Evolutionary conservation across 2,329 filamentous ascomycete species (phyloP), one percentile per base, ranked within the genome.

Genomic region (Hysterium pulicare): DNA sequence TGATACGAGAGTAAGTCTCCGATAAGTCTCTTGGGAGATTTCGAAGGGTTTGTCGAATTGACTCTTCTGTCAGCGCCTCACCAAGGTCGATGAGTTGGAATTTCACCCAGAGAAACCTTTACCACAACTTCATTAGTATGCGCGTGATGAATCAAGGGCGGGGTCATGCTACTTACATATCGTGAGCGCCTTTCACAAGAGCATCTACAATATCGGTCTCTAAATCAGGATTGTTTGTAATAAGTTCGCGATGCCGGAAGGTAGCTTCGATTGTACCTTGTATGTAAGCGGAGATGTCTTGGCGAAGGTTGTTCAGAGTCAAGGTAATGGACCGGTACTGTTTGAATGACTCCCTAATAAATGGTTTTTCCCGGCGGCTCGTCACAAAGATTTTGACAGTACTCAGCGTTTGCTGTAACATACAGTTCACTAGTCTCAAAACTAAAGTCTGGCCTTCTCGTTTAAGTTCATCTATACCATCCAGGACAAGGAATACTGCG

Each of bases 81-180:
- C 50, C 53, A 10, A 65, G 49, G 5, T 62, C 59, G 10, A 47
- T 37, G 2, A 63, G 30, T 37, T 64, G 61, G 20, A 64, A 61
- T 16, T 47, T 55, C 7, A 58, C 55, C 61, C 58, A 66, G 16
- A 66, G 47, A 42, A 64, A 61, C 59, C 60, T 65, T 24, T 13
- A n/a, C n/a, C n/a, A n/a, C n/a, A n/a, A n/a, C n/a, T n/a, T n/a
- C n/a, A n/a, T n/a, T n/a, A n/a, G n/a, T n/a, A n/a, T n/a, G n/a
- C n/a, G n/a, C n/a, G n/a, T n/a, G n/a, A n/a, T n/a, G n/a, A n/a
- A n/a, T n/a, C n/a, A n/a, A n/a, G n/a, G n/a, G n/a, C n/a, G n/a
- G n/a, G n/a, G n/a, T n/a, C n/a, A n/a, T n/a, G n/a, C 21, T 2
- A 21, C 53, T 45, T 35, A 55, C 53, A 55, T 55, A 6, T 48